Base-by-base conservation (phyloP, 768 basidiomycete genomes). In the Pisolithus marmoratus region DNA sequence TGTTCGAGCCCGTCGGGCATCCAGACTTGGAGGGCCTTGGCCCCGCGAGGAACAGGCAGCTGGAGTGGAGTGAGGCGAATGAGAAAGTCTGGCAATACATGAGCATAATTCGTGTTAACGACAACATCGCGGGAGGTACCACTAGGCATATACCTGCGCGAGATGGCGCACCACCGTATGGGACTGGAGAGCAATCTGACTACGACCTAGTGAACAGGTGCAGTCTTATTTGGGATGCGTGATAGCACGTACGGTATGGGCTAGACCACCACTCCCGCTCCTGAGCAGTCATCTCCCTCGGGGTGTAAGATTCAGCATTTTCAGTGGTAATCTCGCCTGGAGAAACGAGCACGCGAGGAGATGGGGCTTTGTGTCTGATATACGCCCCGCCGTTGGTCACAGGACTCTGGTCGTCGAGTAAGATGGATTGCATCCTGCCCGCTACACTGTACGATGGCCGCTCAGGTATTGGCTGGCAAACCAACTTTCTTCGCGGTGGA, bases 121-220 rank as follows among this genome's bases (percentile, higher is more conserved):
- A 17, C 12, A 36, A 8, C 19, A 12, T 29, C 31, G 24, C 23
- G 8, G 49, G 36, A 53, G 72, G 46, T 54, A 83, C 88, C 88
- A 36, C 65, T 69, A 5, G 89, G 88, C 20, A 87, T 54, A 58
- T 73, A 68, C 54, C 76, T 69, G 6, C 63, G 63, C 3, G 84
- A 82, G 14, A 76, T 51, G 8, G 69, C 54, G 55, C 86, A 89
- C 48, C 62, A 66, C 11, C 88, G 78, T 44, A 88, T 45, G 2
- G 87, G 86, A 24, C 78, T 78, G 5, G 80, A 71, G 5, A 90
- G 63, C 83, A 91, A 89, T 48, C 87, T 78, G 11, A 90, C 87
- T 87, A 58, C 26, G 14, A 36, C 43, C 48, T 48, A 47, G 43
- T 55, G 38, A 56, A 42, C 34, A 42, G 41, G 41, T 36, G 2